Conservation (phyloP, 768 basidiomycete species). For the Tulasnella sp. region DNA sequence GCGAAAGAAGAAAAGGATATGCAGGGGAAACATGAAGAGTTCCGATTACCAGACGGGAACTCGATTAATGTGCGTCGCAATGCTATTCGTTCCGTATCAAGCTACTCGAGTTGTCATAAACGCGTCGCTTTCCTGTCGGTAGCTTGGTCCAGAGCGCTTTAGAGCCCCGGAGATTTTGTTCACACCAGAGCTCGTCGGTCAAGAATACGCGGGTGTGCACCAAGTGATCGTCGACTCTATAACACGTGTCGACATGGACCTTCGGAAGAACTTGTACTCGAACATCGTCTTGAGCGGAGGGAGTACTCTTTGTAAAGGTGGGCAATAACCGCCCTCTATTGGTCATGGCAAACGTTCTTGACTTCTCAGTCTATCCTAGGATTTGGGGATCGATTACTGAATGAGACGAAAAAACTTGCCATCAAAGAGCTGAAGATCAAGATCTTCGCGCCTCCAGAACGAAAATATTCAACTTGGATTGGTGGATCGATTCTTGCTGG, state of each 20-base stretch:
- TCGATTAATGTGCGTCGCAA: slow-evolving; percentile 58
- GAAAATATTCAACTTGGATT: slow-evolving; percentile 96
- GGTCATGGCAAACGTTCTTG: background rate
- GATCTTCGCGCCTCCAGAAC: slow-evolving; percentile 98
- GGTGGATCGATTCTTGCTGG: slow-evolving; percentile 96
- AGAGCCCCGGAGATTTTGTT: slow-evolving; percentile 96
- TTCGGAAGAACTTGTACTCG: slow-evolving; percentile 88
- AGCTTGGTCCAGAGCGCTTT: slow-evolving; percentile 94
- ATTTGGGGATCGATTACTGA: slow-evolving; percentile 90
- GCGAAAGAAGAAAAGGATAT: slow-evolving; percentile 57
- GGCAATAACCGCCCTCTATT: slow-evolving; percentile 16
- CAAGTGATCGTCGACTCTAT: slow-evolving; percentile 99
- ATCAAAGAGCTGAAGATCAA: slow-evolving; percentile 96
- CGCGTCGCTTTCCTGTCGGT: slow-evolving; percentile 2
- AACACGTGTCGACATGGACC: slow-evolving; percentile 88
- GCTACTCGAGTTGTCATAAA: background rate
- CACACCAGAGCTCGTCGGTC: slow-evolving; percentile 92
- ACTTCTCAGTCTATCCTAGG: slow-evolving; percentile 35
- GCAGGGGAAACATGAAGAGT: slow-evolving; percentile 67
- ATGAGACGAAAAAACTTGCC: slow-evolving; percentile 93
- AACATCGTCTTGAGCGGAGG: slow-evolving; percentile 97
- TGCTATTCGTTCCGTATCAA: background rate
- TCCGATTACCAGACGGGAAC: slow-evolving; percentile 91
- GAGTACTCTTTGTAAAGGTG: slow-evolving; percentile 89
- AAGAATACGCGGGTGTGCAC: slow-evolving; percentile 94